Percentiles rank a stretch among this genome's conserved stretches.
Conservation (phyloP, 2,329 filamentous ascomycete genomes). For the Botrytis aclada region DNA sequence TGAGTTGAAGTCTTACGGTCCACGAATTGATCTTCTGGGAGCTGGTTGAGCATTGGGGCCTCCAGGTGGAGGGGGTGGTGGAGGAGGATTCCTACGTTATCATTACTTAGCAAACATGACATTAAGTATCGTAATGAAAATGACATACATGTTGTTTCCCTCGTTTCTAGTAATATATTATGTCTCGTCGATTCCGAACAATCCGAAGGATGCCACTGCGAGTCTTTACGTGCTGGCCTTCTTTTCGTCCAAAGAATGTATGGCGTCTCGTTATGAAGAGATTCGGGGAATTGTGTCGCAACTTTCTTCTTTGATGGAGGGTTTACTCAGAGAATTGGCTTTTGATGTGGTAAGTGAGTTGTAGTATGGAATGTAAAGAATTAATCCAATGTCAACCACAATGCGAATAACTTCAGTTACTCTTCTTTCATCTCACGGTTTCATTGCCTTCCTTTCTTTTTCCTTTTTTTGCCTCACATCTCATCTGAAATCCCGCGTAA, state of each 20-base stretch:
- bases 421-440: not conserved
- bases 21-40: constrained; percentile 29
- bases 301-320: not conserved
- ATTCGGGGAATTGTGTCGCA: not conserved
- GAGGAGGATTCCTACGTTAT: constrained; percentile 16
- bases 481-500: not conserved
- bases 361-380: no score
- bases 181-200: not conserved
- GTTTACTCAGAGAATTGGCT: not conserved
- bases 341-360: not conserved
- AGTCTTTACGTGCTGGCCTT: not conserved
- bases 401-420: not conserved
- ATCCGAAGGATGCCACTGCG: not conserved
- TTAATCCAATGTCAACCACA: not conserved
- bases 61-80: constrained; percentile 4
- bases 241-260: not conserved
- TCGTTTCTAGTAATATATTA: not conserved
- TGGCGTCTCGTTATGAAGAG: not conserved
- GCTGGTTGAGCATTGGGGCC: constrained; percentile 11
- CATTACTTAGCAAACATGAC: not conserved
- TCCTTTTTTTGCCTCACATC: not conserved
- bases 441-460: not conserved
- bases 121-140: not conserved
- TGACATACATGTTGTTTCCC: not conserved
- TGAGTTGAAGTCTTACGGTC: constrained; percentile 31